Conservation (phyloP, 2,329 filamentous ascomycete species). For the Talaromyces amestolkiae region DNA sequence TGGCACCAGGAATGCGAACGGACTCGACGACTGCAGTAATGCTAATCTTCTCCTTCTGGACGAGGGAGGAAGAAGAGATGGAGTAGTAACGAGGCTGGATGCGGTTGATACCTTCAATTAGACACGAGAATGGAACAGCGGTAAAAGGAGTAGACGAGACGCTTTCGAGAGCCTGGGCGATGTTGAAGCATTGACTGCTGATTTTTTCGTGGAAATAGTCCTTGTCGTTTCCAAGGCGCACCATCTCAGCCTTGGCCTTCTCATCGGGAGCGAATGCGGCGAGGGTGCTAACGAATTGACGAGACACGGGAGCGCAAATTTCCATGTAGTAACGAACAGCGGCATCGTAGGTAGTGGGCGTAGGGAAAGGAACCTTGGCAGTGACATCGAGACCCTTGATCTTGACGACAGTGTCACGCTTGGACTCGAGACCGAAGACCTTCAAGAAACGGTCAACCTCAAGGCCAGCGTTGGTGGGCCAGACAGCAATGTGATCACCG, state of each 20-base stretch:
- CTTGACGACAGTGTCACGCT: slow-evolving; percentile 77
- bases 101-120: slow-evolving; percentile 91
- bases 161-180: slow-evolving; percentile 75
- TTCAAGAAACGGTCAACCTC: slow-evolving; percentile 89
- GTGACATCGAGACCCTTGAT: slow-evolving; percentile 92
- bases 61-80: slow-evolving; percentile 92
- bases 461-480: slow-evolving; percentile 90
- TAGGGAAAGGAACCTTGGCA: slow-evolving; percentile 95
- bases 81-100: slow-evolving; percentile 98
- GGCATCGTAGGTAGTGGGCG: slow-evolving; percentile 93
- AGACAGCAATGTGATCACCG: slow-evolving; percentile 93
- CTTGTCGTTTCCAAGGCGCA: slow-evolving; percentile 85
- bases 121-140: slow-evolving; percentile 85
- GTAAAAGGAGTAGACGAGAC: slow-evolving; percentile 75
- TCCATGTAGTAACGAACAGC: slow-evolving; percentile 95
- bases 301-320: slow-evolving; percentile 90
- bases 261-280: slow-evolving; percentile 88
- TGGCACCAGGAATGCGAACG: slow-evolving; percentile 70
- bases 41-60: slow-evolving; percentile 91
- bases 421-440: slow-evolving; percentile 70
- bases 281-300: slow-evolving; percentile 85
- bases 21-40: slow-evolving; percentile 94
- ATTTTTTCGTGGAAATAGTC: slow-evolving; percentile 92
- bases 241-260: slow-evolving; percentile 79
- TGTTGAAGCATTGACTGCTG: slow-evolving; percentile 77